These are phyloP conservation scores for Immersiella caudata DNA, from an alignment of 495 filamentous ascomycete species.

Conservation along the genomic window DNA sequence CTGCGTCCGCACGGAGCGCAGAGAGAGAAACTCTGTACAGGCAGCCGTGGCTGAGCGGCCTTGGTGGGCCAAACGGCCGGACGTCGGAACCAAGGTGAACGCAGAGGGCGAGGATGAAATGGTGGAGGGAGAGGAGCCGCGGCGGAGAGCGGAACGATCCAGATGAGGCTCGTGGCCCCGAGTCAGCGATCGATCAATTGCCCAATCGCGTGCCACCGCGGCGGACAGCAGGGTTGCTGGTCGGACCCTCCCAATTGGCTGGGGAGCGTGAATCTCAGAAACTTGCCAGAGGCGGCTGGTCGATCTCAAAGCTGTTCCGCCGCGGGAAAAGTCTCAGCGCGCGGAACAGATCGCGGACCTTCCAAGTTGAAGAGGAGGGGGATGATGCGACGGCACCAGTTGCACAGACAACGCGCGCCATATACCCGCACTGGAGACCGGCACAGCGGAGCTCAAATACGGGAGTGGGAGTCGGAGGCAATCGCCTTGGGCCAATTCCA, in stretches of 20 bases:
- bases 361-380: not conserved
- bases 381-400: too few species aligned
- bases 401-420: not conserved
- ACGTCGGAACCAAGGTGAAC: not conserved
- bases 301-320: not conserved
- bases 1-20: not conserved
- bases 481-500: not conserved
- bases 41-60: not conserved
- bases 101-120: not conserved
- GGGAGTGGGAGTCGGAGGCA: not conserved
- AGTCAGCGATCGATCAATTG: slow-evolving; percentile 14
- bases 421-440: not conserved
- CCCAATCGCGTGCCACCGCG: slow-evolving; percentile 13
- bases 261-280: not conserved
- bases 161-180: not conserved
- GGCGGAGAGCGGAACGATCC: not conserved
- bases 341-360: not conserved
- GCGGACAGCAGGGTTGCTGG: not conserved
- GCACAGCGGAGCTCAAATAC: not conserved
- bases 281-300: not conserved
- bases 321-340: not conserved
- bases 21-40: not conserved
- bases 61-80: slow-evolving; percentile 11
- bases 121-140: not conserved
- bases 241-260: slow-evolving; percentile 4